Evolutionary conservation across 345 rosid genomes (phyloP), one percentile per base, ranked within the genome.

Genomic region (Hibiscus trionum): DNA sequence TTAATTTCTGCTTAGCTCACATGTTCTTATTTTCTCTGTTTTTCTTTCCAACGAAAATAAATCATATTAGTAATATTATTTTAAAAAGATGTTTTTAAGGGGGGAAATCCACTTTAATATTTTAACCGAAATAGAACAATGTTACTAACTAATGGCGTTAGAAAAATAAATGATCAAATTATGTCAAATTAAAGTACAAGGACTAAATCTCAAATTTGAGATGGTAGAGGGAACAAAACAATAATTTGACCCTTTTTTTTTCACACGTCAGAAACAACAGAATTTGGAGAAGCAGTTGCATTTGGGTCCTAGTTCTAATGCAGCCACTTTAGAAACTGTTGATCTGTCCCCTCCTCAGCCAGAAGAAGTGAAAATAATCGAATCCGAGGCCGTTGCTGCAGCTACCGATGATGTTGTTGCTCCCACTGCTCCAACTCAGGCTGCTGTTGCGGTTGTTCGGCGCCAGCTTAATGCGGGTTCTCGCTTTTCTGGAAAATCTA

Each of bases 401-500:
- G 78, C 75, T 47, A 63, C 59, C 0, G 59, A 7, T 55, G 59
- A 17, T 55, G 59, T 60, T 71, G 57, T 46, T 8, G 70, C 80
- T 72, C 70, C 75, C 60, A 64, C 58, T 53, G 73, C 39, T 52
- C 82, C 85, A 26, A 57, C 67, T 24, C 79, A 70, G 76, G 71
- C 85, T 59, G 66, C 84, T 60, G 61, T 79, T 14, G 89, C 77
- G 77, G 85, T 83, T 47, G 85, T 82, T 76, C 79, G 24, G 49
- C 46, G 71, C 26, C 80, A 37, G 33, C 44, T 66, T 33, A 70
- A 76, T 46, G 74, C 42, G 11, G 71, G 76, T 37, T 50, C 73
- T 73, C 85, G 80, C 29, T 87, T 80, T 81, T 77, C 78, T 5
- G 96, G 96, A 21, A 88, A 89, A 82, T 84, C 90, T 11, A 80